A percentile compares a stretch with the other conserved stretches of the same genome.
phyloP scores from a whole-genome alignment of 345 rosid species.

The Melaleuca quinquenervia region DNA sequence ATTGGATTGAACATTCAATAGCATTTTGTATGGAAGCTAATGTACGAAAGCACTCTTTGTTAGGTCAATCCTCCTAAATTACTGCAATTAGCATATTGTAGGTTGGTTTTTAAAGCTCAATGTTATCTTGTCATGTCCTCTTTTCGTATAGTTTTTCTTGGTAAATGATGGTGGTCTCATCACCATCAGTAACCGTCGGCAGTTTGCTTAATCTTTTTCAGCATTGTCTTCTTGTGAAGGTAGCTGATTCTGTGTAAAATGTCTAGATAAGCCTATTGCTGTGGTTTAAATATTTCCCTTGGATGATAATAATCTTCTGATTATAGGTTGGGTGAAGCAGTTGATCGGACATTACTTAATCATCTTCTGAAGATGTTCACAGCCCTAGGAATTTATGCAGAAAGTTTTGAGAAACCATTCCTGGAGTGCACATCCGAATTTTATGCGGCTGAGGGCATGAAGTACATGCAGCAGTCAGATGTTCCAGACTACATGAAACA shows the following conservation, averaged over 20 bases:
- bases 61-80: background rate
- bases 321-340: constrained; percentile 85
- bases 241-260: background rate
- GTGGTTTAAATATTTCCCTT: background rate
- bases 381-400: constrained; percentile 86
- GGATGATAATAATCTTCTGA: background rate
- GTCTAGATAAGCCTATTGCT: background rate
- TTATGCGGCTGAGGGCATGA: constrained; percentile 97
- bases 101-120: background rate
- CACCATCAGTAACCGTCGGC: background rate
- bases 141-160: background rate
- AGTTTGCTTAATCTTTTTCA: background rate
- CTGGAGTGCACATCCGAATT: constrained; percentile 90
- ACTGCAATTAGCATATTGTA: background rate
- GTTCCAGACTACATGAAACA: constrained; percentile 97
- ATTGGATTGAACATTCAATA: background rate
- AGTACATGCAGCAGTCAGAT: constrained; percentile 94
- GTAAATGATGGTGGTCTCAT: background rate
- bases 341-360: constrained; percentile 74
- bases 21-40: background rate
- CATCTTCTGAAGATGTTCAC: constrained; percentile 99
- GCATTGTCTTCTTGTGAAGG: background rate
- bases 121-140: background rate
- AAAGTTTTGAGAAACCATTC: constrained; percentile 90
- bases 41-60: background rate